Percentiles rank a stretch among this genome's conserved stretches.
phyloP scores from a whole-genome alignment of 495 filamentous ascomycete genomes.

The Rhypophila decipiens region DNA sequence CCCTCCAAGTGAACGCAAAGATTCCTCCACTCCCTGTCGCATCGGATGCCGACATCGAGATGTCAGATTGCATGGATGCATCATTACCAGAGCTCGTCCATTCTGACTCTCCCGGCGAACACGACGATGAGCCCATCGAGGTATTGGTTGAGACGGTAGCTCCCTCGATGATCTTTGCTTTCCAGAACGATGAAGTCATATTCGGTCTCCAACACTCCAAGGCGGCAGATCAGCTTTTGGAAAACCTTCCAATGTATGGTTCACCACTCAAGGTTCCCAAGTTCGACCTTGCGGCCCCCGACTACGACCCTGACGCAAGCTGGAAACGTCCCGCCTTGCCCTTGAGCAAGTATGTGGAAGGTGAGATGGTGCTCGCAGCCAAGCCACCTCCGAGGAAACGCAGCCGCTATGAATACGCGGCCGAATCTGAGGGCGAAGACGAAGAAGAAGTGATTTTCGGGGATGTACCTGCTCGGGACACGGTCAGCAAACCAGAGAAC shows the following conservation, averaged over 20 bases:
- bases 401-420: constrained; percentile 70
- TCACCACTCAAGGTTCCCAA: constrained; percentile 55
- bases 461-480: constrained; percentile 31
- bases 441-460: constrained; percentile 42
- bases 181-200: constrained; percentile 73
- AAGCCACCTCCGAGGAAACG: constrained; percentile 66
- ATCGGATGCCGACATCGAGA: constrained; percentile 18
- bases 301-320: constrained; percentile 56
- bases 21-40: constrained; percentile 25
- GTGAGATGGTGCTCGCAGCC: constrained; percentile 65
- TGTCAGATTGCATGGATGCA: constrained; percentile 18
- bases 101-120: constrained; percentile 40
- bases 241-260: constrained; percentile 73
- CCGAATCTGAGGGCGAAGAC: constrained; percentile 59
- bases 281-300: constrained; percentile 46
- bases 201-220: constrained; percentile 73
- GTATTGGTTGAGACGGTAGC: constrained; percentile 40
- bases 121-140: constrained; percentile 41
- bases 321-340: constrained; percentile 77
- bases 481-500: constrained; percentile 57
- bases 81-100: constrained; percentile 67
- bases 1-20: constrained; percentile 58
- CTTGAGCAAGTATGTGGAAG: constrained; percentile 75
- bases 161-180: constrained; percentile 75
- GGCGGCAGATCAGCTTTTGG: constrained; percentile 72